Evolutionary conservation across 1,284 basidiomycete species (phyloP), one percentile per base, ranked within the genome.

Genomic region (Amylostereum chailletii): DNA sequence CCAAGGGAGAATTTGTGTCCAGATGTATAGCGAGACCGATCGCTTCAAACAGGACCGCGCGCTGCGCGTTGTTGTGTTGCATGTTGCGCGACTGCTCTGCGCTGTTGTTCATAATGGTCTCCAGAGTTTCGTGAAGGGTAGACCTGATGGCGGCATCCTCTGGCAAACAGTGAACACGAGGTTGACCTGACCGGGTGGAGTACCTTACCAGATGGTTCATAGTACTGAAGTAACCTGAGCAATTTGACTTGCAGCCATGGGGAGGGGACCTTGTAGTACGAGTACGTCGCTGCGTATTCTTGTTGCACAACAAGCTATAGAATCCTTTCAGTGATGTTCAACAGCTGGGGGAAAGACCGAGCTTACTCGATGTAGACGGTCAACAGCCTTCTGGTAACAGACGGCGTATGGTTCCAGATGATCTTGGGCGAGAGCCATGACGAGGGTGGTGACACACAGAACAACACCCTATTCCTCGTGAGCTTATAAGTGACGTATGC

Each of bases 211-310:
- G 93, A 86, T 2, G 94, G 90, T 4, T 94, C 86, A 63, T 98
- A 99, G 66, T 96, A 96, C 65, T 99, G 96, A 42, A 99, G 68
- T 32, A 99, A 68, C 11, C 94, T 85, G 10, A 99, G 73, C 4
- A 99, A 77, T 67, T 98, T 98, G 56, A 98, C 91, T 70, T 99
- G 95, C 32, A 99, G 74, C 96, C 95, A 99, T 0, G 95, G 95
- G 34, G 92, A 90, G 26, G 96, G 96, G 2, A 98, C 90, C 67
- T 92, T 92, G 71, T 99, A 99, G 66, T 99, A 99, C 32, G 94
- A 77, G 63, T 99, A 98, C 49, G 92, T 87, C 36, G 86, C 76
- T 2, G 86, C 74, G 60, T 89, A 94, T 60, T 98, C 91, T 52
- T 88, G 83, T 59, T 95, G 90, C 52, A 98, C 85, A 11, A 97